Evolutionary conservation across 176 grass and related monocot species (phyloP).

Genomic region (Puya raimondii): DNA sequence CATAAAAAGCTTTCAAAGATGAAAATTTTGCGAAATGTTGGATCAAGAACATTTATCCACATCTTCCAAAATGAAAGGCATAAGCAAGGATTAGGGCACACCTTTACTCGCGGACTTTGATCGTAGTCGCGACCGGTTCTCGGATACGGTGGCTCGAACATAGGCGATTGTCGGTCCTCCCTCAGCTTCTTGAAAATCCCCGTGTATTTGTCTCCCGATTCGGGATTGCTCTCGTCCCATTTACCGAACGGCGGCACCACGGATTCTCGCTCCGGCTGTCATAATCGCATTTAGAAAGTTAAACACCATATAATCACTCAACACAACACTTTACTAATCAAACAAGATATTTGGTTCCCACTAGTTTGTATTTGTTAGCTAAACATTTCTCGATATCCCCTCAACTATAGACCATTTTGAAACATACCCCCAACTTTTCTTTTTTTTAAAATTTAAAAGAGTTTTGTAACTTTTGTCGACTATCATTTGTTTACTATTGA

Average conservation of each 20-base stretch:
- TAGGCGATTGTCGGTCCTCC: background rate
- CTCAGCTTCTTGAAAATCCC: constrained; percentile 12
- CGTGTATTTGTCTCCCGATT: constrained; percentile 2
- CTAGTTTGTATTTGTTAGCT: background rate
- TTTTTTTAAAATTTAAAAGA: no score
- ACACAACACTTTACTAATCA: background rate
- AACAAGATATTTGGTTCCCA: no score
- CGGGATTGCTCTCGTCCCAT: constrained; percentile 12
- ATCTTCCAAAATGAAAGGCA: background rate
- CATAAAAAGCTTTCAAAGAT: no score
- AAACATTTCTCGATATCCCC: no score
- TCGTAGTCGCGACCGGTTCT: background rate
- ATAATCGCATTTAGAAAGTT: background rate
- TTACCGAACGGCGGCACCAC: constrained; percentile 19
- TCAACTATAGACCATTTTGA: no score
- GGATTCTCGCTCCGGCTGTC: constrained; percentile 12
- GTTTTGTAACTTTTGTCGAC: no score
- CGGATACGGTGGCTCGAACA: background rate
- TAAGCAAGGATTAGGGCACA: background rate
- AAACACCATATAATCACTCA: background rate
- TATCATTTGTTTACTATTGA: no score
- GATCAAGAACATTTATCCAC: background rate
- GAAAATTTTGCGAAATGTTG: no score
- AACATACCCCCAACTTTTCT: no score
- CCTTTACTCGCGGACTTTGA: background rate